These are phyloP conservation scores for Tephrocybe sp. DNA, from an alignment of 768 basidiomycete species.

Conservation along the genomic window DNA sequence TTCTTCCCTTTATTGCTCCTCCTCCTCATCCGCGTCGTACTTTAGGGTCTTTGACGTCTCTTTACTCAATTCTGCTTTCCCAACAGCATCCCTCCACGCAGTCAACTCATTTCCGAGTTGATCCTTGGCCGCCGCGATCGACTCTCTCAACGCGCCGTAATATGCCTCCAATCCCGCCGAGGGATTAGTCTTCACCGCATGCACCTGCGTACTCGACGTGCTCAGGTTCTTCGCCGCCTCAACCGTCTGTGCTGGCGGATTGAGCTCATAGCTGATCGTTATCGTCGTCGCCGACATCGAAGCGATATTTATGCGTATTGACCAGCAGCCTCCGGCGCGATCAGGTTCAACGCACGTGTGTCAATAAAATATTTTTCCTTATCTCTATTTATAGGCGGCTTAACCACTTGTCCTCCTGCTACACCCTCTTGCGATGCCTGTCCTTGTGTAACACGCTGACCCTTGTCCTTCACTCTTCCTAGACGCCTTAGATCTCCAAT, in stretches of 20 bases:
- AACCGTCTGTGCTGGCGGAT: conserved; percentile 34
- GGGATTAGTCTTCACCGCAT: conserved; percentile 17
- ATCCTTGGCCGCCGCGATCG: conserved; percentile 52
- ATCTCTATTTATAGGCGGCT: conserved; percentile 9
- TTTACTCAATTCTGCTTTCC: conserved; percentile 61
- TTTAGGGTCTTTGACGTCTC: conserved; percentile 45
- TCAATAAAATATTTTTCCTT: conserved; percentile 12
- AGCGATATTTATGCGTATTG: conserved; percentile 24
- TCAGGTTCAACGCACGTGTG: conserved; percentile 15
- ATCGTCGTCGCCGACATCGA: conserved; percentile 26
- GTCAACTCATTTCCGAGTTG: conserved; percentile 70
- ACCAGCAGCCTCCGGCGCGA: conserved; percentile 7
- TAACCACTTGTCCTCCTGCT: background rate
- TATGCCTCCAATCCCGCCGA: conserved; percentile 35
- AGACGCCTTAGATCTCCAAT: conserved; percentile 5
- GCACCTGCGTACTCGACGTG: conserved; percentile 19
- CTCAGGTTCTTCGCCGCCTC: conserved; percentile 15
- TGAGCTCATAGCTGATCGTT: conserved; percentile 43
- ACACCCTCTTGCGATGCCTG: conserved; percentile 38
- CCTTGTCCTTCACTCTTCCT: conserved; percentile 21
- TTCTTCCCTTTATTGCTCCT: conserved; percentile 35
- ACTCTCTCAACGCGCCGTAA: conserved; percentile 48
- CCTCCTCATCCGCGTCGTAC: conserved; percentile 46
- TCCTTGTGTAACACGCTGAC: conserved; percentile 54
- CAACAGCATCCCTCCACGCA: conserved; percentile 72